These are phyloP conservation scores for Wickerhamiella siamensis DNA, from an alignment of 805 yeast genomes.

Conservation along the genomic window DNA sequence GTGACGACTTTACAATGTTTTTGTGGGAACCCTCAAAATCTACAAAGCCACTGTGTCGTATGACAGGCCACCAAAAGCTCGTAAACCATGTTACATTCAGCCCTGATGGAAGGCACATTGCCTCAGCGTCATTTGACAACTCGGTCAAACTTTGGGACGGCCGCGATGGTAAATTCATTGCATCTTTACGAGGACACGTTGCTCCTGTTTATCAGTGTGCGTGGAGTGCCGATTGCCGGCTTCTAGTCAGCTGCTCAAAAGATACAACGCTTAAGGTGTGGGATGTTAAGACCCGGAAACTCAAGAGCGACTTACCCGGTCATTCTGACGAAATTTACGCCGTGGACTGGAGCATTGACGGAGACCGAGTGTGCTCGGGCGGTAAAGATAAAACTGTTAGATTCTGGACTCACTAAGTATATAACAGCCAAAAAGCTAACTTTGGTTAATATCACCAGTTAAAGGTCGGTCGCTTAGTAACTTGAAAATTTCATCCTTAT, in stretches of 20 bases:
- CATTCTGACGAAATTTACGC: constrained; percentile 93
- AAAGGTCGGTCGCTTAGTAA: not conserved
- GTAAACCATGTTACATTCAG: constrained; percentile 93
- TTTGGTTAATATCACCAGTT: not conserved
- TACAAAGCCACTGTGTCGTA: constrained; percentile 72
- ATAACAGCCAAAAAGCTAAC: not conserved
- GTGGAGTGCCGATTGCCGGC: constrained; percentile 90
- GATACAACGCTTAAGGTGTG: constrained; percentile 94
- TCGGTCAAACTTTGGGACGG: constrained; percentile 96
- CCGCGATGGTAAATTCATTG: constrained; percentile 70
- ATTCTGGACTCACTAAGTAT: constrained; percentile 55
- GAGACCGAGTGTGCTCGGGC: constrained; percentile 87
- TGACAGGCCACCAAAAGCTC: constrained; percentile 95
- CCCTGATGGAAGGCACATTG: constrained; percentile 85
- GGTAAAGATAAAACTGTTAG: constrained; percentile 93
- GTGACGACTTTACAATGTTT: constrained; percentile 96
- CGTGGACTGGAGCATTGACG: constrained; percentile 97
- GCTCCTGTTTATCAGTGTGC: constrained; percentile 96
- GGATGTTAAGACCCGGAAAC: constrained; percentile 79
- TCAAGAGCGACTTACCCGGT: constrained; percentile 85
- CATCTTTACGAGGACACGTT: constrained; percentile 92
- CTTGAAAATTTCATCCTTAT: not conserved
- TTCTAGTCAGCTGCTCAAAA: constrained; percentile 84
- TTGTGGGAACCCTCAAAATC: constrained; percentile 83
- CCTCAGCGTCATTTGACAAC: constrained; percentile 90